Base-by-base conservation (phyloP, 441 rosid genomes). In the Breynia disticha region DNA sequence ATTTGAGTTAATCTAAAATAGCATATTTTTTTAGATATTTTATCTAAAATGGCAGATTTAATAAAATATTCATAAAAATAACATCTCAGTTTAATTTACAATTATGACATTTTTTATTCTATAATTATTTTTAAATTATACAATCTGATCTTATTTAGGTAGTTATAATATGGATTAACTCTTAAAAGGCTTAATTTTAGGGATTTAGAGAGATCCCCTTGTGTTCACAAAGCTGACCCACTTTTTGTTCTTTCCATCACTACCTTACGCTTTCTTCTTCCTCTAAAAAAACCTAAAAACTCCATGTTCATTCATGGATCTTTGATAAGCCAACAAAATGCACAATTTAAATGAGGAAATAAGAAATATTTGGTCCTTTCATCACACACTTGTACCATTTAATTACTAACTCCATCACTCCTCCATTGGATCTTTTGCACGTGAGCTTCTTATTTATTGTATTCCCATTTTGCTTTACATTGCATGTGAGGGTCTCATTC, bases 161-260 rank as follows among this genome's bases (percentile, higher is more conserved):
- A n/a, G n/a, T n/a, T n/a, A n/a, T n/a, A n/a, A n/a, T n/a, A n/a
- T n/a, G n/a, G n/a, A n/a, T n/a, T n/a, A n/a, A n/a, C n/a, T n/a
- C n/a, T n/a, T n/a, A n/a, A n/a, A n/a, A n/a, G n/a, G n/a, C n/a
- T n/a, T n/a, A n/a, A n/a, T n/a, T n/a, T n/a, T n/a, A n/a, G n/a
- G n/a, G n/a, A n/a, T 11, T 3, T 9, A 0, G 44, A 63, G 66
- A 50, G 81, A 73, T 68, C 82, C 84, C 88, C 86, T 84, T 84
- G 93, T 79, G 80, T 76, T 78, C 81, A 59, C 75, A n/a, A 67
- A 73, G 77, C 81, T 72, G 78, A 83, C 78, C 65, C 71, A 58
- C 65, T 21, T 48, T 48, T 63, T 67, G 65, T 67, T 64, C 63
- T 52, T 55, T 48, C 35, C n/a, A 19, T 20, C 35, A 28, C 35